Base-by-base conservation (phyloP, 768 basidiomycete genomes). In the Termitomyces sp. region DNA sequence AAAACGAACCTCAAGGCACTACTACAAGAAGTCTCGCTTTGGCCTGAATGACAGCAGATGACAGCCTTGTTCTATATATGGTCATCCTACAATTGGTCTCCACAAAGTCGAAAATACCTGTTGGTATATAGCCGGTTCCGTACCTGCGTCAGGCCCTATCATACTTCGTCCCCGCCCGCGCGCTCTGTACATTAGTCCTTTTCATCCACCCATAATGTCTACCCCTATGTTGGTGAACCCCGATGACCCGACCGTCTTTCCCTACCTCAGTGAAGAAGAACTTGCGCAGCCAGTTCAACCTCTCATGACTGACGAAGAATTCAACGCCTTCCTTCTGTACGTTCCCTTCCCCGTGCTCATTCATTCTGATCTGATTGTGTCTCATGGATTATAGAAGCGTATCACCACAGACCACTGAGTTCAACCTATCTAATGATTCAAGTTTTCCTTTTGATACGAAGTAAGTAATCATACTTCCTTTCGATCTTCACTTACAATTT, bases 11-110 rank as follows among this genome's bases (percentile, higher is more conserved):
- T 5, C 28, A 38, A 58, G 57, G 57, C 46, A 58, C 57, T 15
- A 57, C 46, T 3, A 48, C 46, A 48, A 55, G 39, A 55, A 55
- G 20, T 9, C 22, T 36, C 20, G 46, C 46, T 38, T 58, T 58
- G 57, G 18, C 46, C 57, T 22, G 7, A 28, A 35, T 9, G 32
- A 22, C 32, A 16, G 58, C 33, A 7, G n/a, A 35, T 9, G 32
- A 22, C 32, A 16, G 58, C 33, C 32, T 59, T 59, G 58, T 59
- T 59, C 58, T 22, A 22, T 50, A 32, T 52, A 39, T 59, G 39
- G 39, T 1, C 16, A 39, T 32, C 38, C 24, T 4, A 33, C 28
- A 49, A 24, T 20, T 13, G 22, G 28, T 51, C 16, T 42, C 48
- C 35, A 16, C 49, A 20, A 20, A 33, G 24, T 22, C 49, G 15